phyloP scores from a whole-genome alignment of 345 rosid genomes.

The Lepidium sativum region DNA sequence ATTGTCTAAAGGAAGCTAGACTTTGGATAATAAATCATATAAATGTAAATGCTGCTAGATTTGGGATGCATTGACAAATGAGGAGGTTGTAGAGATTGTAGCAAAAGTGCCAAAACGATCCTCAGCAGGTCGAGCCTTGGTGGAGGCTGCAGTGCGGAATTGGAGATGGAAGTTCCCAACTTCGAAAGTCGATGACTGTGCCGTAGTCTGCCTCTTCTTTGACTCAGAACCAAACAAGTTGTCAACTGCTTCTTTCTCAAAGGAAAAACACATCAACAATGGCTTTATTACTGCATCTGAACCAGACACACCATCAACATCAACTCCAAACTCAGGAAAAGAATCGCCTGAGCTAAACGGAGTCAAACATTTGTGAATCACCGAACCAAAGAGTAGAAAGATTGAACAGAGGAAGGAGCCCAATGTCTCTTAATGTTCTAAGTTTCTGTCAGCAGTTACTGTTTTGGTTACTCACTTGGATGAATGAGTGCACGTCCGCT shows the following conservation, averaged over 20 bases:
- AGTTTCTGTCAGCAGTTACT: not conserved
- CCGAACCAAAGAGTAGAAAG: conserved; percentile 40
- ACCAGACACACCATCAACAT: conserved; percentile 20
- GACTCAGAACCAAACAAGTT: conserved; percentile 34
- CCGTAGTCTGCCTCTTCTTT: conserved; percentile 90
- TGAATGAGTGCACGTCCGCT: not conserved
- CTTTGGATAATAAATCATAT: conserved; percentile 44
- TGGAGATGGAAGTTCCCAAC: conserved; percentile 94
- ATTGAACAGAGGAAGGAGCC: conserved; percentile 4
- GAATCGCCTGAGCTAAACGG: conserved; percentile 82
- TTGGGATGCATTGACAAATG: conserved; percentile 91
- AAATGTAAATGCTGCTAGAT: conserved; percentile 34
- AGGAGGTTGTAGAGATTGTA: conserved; percentile 76
- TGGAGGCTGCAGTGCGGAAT: conserved; percentile 70
- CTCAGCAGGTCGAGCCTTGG: conserved; percentile 68
- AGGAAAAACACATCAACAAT: conserved; percentile 2
- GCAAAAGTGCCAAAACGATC: conserved; percentile 63
- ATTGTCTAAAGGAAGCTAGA: conserved; percentile 22
- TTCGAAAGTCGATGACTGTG: conserved; percentile 93
- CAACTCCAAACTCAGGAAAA: conserved; percentile 25
- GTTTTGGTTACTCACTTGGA: not conserved
- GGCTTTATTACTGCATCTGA: not conserved
- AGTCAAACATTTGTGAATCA: conserved; percentile 58
- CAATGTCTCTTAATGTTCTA: conserved; percentile 5
- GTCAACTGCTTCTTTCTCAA: conserved; percentile 39